A percentile compares a stretch with the other conserved stretches of the same genome.
phyloP scores from a whole-genome alignment of 139 green algal species.

The Coccomyxa sp. region DNA sequence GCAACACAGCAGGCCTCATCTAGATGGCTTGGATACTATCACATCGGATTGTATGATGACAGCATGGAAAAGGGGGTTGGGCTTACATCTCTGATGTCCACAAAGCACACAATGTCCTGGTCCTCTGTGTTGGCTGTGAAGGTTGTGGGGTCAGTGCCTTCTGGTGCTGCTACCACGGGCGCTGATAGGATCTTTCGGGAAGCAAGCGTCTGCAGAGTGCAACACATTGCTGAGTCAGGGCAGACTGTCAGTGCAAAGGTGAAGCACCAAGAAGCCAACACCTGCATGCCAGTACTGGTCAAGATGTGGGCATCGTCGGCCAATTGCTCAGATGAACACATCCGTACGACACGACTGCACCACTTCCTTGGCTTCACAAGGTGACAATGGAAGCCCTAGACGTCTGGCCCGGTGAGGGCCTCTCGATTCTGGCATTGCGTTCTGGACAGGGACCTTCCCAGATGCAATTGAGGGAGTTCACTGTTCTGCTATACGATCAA shows the following conservation, averaged over 20 bases:
- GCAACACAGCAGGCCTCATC: not conserved
- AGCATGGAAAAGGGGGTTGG: constrained; percentile 58
- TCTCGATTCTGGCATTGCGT: too few relatives aligned
- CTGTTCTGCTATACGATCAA: too few relatives aligned
- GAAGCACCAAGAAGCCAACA: not conserved
- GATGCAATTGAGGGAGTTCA: too few relatives aligned
- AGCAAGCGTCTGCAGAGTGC: constrained; percentile 43
- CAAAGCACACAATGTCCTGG: constrained; percentile 45
- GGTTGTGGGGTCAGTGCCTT: constrained; percentile 1
- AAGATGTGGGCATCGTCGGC: too few relatives aligned
- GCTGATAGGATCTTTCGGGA: constrained; percentile 60
- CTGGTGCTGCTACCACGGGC: constrained; percentile 39
- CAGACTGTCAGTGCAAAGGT: not conserved
- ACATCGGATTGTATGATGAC: constrained; percentile 16
- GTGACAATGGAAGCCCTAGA: too few relatives aligned
- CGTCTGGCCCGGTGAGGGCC: too few relatives aligned
- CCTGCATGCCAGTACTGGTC: too few relatives aligned
- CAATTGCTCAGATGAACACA: too few relatives aligned
- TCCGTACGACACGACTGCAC: too few relatives aligned
- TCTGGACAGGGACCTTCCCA: too few relatives aligned
- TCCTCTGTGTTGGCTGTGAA: not conserved
- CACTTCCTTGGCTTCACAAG: too few relatives aligned
- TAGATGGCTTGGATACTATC: not conserved
- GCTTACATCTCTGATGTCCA: constrained; percentile 67
- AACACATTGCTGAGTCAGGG: not conserved